phyloP scores from a whole-genome alignment of 768 basidiomycete genomes.

The Trametes cingulata region DNA sequence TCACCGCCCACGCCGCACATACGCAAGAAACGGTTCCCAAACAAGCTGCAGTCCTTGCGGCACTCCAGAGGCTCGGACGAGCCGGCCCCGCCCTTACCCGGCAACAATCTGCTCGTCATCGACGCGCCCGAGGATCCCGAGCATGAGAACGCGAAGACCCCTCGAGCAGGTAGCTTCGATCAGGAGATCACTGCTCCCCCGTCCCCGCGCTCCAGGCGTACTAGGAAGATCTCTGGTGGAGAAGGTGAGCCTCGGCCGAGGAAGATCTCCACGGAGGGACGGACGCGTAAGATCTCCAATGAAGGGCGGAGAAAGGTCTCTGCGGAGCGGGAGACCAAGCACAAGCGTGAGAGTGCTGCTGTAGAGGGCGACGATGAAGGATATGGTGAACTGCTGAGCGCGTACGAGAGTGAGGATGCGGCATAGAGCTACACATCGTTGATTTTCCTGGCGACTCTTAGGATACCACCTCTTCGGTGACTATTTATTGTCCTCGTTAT shows the following conservation, averaged over 20 bases:
- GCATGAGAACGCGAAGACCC: slow-evolving; percentile 45
- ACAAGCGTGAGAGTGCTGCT: slow-evolving; percentile 59
- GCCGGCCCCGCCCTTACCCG: slow-evolving; percentile 12
- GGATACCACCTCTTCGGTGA: not conserved
- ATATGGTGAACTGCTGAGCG: slow-evolving; percentile 75
- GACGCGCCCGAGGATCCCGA: slow-evolving; percentile 59
- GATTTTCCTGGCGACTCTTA: not conserved
- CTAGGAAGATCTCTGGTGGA: slow-evolving; percentile 42
- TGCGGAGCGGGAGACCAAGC: slow-evolving; percentile 38
- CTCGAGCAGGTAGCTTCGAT: slow-evolving; percentile 54
- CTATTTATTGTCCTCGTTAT: slow-evolving; percentile 18
- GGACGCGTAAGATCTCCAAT: slow-evolving; percentile 26
- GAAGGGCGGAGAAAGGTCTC: slow-evolving; percentile 45
- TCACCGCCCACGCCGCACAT: slow-evolving; percentile 44
- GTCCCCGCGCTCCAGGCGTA: slow-evolving; percentile 32
- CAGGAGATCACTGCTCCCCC: slow-evolving; percentile 28
- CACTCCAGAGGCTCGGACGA: slow-evolving; percentile 23
- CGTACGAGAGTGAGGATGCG: slow-evolving; percentile 76
- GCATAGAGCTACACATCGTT: not conserved
- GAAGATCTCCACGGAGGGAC: slow-evolving; percentile 33
- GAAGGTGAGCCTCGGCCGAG: slow-evolving; percentile 31
- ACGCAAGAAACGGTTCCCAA: slow-evolving; percentile 53
- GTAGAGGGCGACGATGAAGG: slow-evolving; percentile 78
- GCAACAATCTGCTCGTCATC: slow-evolving; percentile 47
- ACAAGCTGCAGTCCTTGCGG: slow-evolving; percentile 50